A percentile compares a stretch with the other conserved stretches of the same genome.
These are phyloP conservation scores for Chaetomium sp. DNA, from an alignment of 2,329 filamentous ascomycete genomes.

Conservation along the genomic window DNA sequence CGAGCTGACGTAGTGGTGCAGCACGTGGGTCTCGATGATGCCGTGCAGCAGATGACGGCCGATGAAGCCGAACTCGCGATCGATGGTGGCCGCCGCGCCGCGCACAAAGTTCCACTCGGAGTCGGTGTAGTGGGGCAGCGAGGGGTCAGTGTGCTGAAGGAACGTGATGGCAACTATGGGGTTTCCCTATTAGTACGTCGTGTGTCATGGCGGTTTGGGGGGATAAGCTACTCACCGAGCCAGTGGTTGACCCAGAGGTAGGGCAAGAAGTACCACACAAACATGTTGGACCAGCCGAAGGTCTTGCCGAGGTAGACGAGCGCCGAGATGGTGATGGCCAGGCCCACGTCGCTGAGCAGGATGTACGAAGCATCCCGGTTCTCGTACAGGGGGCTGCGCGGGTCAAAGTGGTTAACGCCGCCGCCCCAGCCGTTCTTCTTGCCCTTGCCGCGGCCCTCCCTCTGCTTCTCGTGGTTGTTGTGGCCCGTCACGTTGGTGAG, in stretches of 20 bases:
- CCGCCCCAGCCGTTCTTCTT: conserved; percentile 79
- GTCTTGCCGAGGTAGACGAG: conserved; percentile 72
- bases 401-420: conserved; percentile 95
- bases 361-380: conserved; percentile 87
- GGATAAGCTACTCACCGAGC: conserved; percentile 65
- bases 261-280: conserved; percentile 92
- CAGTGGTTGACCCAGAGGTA: conserved; percentile 99
- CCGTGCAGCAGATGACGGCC: conserved; percentile 89
- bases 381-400: conserved; percentile 86
- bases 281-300: conserved; percentile 82
- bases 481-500: conserved; percentile 92
- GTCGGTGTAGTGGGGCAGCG: conserved; percentile 86
- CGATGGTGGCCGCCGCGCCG: conserved; percentile 91
- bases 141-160: conserved; percentile 95
- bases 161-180: conserved; percentile 86
- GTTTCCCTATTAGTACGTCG: conserved; percentile 13
- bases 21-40: conserved; percentile 96
- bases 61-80: conserved; percentile 96
- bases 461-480: conserved; percentile 88
- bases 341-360: conserved; percentile 80
- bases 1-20: conserved; percentile 94
- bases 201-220: neutral
- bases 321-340: conserved; percentile 61
- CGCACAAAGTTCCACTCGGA: conserved; percentile 91
- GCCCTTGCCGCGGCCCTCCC: conserved; percentile 89